Evolutionary conservation across 371 early-diverging fungal genomes (phyloP), one percentile per base, ranked within the genome.

Genomic region (Mortierella sp.): DNA sequence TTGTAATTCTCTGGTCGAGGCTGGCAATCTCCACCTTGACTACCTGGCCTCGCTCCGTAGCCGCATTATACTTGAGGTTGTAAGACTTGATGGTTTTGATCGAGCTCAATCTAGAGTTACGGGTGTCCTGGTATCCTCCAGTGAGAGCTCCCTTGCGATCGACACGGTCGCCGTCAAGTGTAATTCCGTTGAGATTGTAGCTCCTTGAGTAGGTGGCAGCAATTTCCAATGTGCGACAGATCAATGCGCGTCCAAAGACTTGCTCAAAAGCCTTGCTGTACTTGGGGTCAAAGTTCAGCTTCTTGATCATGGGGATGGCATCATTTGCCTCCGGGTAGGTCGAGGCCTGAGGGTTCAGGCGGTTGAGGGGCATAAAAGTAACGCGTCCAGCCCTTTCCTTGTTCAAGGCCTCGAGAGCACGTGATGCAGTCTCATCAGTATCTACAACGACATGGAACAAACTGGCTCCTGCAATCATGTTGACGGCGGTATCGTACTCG

Each of bases 401-500:
- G 78, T 92, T 94, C 90, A 99, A 89, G 43, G 90, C 92, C 46
- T 95, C 93, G 54, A 99, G 83, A 8, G 99, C 82, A 18, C 81
- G 82, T 1, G 96, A 91, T 1, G 99, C 99, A 4, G 98, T 97
- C 6, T 92, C 93, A 78, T 99, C 99, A 6, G 93, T 96, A 83
- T 99, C 98, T 0, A 99, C 99, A 18, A 99, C 99, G 21, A 99
- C 94, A 86, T 99, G 97, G 90, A 98, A 99, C 55, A 99, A 89
- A 79, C 97, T 96, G 38, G 82, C 89, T 24, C 98, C 98, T 11
- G 97, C 98, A 71, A 97, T 93, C 0, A 96, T 94, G 86, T 99
- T 99, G n/a, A 97, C 97, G 12, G 98, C 97, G 0, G 95, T 93
- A 77, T 92, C 90, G 77, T 95, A 97, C 7, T 91, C 89, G 35